Base-by-base conservation (phyloP, 495 filamentous ascomycete genomes). In the Pseudomonodictys pantanalensis region DNA sequence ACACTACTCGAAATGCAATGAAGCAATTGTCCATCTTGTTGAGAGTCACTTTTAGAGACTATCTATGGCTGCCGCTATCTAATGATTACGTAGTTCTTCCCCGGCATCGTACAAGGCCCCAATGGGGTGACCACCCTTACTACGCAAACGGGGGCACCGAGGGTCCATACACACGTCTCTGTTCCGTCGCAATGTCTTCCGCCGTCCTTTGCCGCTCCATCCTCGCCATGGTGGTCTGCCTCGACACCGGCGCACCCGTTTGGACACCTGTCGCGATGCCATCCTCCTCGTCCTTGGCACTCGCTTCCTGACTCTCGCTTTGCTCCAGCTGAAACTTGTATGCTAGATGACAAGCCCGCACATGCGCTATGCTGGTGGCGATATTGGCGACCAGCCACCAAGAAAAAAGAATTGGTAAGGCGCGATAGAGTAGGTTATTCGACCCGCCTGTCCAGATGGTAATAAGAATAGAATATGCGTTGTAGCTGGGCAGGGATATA, bases 301-400 rank as follows among this genome's bases (percentile, higher is more conserved):
- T 49, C 25, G 5, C 39, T 17, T 30, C 7, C 33, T 9, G 24
- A 17, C 24, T 45, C 5, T 8, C 32, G 3, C 42, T 3, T 32
- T 56, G 3, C 9, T 35, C 15, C 10, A 17, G 15, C 18, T 56
- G 52, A 23, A 51, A 28, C 32, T 56, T 56, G 24, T 28, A 56
- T 1, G 59, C 59, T 23, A 62, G 15, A 49, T 62, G 59, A 32
- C 52, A 56, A 7, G 59, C 59, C 4, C 59, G 29, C 11, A 29
- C 8, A 38, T 62, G 59, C 10, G 59, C 50, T 9, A 29, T 17
- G 12, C n/a, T 26, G 4, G 59, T 41, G 3, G 35, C 33, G 2
- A 62, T 43, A 35, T 62, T 62, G 1, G 41, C 43, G 20, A 62
- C 33, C 4, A 64, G 20, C 60, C 53, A 64, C 60, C 60, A 64